Percentiles rank a stretch among this genome's conserved stretches.
phyloP scores from a whole-genome alignment of 202 grass and related monocot genomes.

The Musa balbisiana region DNA sequence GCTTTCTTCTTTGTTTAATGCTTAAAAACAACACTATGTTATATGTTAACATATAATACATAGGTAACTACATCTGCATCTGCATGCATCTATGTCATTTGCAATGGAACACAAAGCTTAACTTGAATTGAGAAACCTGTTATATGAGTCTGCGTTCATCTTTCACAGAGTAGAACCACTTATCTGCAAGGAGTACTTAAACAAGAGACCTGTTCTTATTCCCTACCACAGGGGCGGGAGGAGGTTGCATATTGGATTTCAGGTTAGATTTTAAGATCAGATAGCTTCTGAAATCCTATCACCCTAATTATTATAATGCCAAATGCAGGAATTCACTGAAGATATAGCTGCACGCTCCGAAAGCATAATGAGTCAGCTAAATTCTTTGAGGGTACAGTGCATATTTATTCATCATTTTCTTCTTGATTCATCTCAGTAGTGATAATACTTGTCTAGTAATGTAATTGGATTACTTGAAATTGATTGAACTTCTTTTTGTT shows the following conservation, averaged over 20 bases:
- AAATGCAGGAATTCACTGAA: conserved; percentile 66
- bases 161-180: conserved; percentile 96
- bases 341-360: conserved; percentile 47
- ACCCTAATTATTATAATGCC: not conserved
- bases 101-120: conserved; percentile 17
- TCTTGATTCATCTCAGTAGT: not conserved
- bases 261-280: conserved; percentile 28
- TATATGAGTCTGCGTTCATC: conserved; percentile 43
- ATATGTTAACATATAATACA: not conserved
- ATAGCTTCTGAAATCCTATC: not conserved
- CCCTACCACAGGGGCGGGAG: conserved; percentile 93
- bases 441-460: not conserved
- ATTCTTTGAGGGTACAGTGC: conserved; percentile 55
- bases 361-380: conserved; percentile 40
- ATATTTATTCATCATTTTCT: not conserved
- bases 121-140: conserved; percentile 34
- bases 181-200: conserved; percentile 85
- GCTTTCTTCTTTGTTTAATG: not conserved
- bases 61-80: no score
- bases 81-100: not conserved
- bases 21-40: not conserved
- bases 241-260: conserved; percentile 79
- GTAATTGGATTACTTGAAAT: not conserved
- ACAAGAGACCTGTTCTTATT: conserved; percentile 75
- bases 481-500: not conserved